Percentiles rank a stretch among this genome's conserved stretches.
These are phyloP conservation scores for Tuber borchii DNA, from an alignment of 495 filamentous ascomycete species.

Conservation along the genomic window DNA sequence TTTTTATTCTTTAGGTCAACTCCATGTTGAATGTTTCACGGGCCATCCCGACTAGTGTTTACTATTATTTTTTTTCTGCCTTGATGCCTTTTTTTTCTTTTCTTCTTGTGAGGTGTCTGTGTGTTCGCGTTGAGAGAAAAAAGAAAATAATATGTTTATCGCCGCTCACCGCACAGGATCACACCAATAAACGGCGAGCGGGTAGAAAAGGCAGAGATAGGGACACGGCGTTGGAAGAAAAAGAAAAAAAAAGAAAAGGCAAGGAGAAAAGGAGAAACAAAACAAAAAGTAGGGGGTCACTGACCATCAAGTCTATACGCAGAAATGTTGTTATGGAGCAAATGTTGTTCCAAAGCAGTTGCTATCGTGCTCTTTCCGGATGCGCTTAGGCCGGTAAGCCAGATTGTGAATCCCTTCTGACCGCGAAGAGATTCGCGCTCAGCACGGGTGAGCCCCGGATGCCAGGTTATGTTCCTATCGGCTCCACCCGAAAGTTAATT, in stretches of 20 bases:
- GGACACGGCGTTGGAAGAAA: neutral
- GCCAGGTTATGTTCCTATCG: constrained; percentile 95
- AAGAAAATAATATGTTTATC: neutral
- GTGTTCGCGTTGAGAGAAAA: neutral
- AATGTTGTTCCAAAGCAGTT: constrained; percentile 89
- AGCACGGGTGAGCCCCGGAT: constrained; percentile 74
- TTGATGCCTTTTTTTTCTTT: constrained; percentile 1
- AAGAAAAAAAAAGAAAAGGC: constrained; percentile 12
- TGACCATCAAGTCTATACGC: constrained; percentile 82
- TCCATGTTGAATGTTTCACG: neutral
- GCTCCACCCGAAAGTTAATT: constrained; percentile 24
- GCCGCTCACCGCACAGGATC: neutral
- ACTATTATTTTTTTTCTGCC: constrained; percentile 3
- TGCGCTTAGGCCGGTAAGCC: constrained; percentile 93
- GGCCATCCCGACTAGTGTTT: neutral
- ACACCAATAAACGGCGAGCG: neutral
- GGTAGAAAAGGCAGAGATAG: neutral
- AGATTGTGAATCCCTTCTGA: constrained; percentile 88
- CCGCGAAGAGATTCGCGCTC: constrained; percentile 75
- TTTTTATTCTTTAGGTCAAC: neutral
- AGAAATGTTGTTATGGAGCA: constrained; percentile 71
- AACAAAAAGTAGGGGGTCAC: constrained; percentile 11
- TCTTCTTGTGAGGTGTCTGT: neutral
- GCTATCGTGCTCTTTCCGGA: constrained; percentile 95
- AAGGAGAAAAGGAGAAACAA: constrained; percentile 15